phyloP scores from a whole-genome alignment of 2,329 filamentous ascomycete genomes.

The Colletotrichum sp. region DNA sequence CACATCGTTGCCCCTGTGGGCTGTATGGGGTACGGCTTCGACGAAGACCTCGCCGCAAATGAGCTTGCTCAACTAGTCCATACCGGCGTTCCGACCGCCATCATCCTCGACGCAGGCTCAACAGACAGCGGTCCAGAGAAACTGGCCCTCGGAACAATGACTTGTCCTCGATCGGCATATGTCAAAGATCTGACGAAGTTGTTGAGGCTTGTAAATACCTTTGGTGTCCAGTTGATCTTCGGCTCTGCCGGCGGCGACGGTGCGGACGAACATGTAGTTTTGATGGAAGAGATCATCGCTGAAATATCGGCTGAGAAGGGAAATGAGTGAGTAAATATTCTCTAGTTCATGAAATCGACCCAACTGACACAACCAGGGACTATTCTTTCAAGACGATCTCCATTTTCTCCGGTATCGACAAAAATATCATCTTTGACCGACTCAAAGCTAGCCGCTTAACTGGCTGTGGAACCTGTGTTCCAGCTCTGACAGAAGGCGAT shows the following conservation, averaged over 20 bases:
- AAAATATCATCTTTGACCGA: neutral
- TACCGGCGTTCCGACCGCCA: neutral
- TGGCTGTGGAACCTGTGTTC: neutral
- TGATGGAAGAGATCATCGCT: neutral
- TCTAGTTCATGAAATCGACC: neutral
- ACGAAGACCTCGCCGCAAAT: neutral
- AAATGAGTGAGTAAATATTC: neutral
- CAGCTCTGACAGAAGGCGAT: neutral
- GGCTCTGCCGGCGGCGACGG: neutral
- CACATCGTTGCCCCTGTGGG: neutral
- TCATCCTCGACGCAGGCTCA: neutral
- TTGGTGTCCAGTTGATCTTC: neutral
- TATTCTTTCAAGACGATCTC: neutral
- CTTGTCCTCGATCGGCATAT: neutral
- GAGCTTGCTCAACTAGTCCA: neutral
- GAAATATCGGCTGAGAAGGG: neutral
- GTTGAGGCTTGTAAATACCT: neutral
- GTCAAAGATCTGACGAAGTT: neutral
- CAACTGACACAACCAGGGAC: neutral
- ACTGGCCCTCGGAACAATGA: neutral
- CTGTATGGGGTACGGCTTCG: neutral
- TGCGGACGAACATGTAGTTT: neutral
- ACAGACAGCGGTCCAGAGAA: neutral
- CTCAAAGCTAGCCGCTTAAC: fast-evolving
- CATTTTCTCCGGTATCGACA: neutral